These are phyloP conservation scores for Stellera chamaejasme DNA, from an alignment of 345 rosid genomes.

Conservation along the genomic window DNA sequence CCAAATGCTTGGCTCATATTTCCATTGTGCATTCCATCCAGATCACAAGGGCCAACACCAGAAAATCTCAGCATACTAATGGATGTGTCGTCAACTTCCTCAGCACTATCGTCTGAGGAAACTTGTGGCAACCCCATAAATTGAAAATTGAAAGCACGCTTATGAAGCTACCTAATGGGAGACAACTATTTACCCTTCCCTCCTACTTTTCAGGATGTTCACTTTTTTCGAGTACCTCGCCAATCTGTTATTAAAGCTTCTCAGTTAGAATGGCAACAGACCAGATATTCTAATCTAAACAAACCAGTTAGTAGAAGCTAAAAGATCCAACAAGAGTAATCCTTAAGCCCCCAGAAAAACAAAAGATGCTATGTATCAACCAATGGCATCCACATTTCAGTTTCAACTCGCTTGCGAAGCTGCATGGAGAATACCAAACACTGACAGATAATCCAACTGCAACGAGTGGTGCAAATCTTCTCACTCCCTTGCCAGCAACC, in stretches of 20 bases:
- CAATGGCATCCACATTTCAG: conserved; percentile 59
- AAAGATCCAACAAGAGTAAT: conserved; percentile 8
- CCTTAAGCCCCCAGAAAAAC: conserved; percentile 8
- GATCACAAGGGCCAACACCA: conserved; percentile 38
- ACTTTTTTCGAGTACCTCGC: conserved; percentile 13
- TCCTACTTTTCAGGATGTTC: conserved; percentile 10
- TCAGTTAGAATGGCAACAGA: background rate
- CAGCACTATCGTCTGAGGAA: conserved; percentile 36
- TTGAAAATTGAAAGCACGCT: conserved; percentile 8
- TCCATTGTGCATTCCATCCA: conserved; percentile 42
- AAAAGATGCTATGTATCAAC: conserved; percentile 47
- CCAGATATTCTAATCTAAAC: conserved; percentile 10
- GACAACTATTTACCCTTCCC: conserved; percentile 17
- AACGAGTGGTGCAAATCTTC: conserved; percentile 32
- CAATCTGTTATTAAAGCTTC: conserved; percentile 4
- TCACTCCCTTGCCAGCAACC: conserved; percentile 39
- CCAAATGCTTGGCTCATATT: conserved; percentile 18
- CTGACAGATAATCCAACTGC: conserved; percentile 30
- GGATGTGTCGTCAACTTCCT: conserved; percentile 37
- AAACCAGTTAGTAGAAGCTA: conserved; percentile 2
- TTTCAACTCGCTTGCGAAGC: conserved; percentile 24
- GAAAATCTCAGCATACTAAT: conserved; percentile 31
- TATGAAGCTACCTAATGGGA: background rate
- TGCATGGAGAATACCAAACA: conserved; percentile 28
- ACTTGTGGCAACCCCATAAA: conserved; percentile 82